Percentiles rank a stretch among this genome's conserved stretches.
phyloP scores from a whole-genome alignment of 2,329 filamentous ascomycete species.

The Aspergillus melleus region DNA sequence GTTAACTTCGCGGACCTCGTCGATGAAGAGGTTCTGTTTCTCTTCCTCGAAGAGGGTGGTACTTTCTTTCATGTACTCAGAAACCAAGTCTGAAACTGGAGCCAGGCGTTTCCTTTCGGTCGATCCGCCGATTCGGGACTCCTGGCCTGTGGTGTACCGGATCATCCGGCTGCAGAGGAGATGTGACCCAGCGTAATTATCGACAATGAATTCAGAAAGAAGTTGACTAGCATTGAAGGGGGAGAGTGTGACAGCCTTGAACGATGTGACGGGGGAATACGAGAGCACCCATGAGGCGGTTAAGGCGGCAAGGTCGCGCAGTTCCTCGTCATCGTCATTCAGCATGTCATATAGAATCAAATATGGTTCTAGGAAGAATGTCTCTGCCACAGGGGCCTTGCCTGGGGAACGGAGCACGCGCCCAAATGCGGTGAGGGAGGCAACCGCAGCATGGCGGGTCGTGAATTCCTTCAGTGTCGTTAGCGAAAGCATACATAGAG shows the following conservation, averaged over 20 bases:
- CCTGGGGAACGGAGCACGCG: constrained; percentile 43
- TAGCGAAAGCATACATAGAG: constrained; percentile 7
- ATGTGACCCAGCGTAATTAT: constrained; percentile 33
- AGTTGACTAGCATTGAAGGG: constrained; percentile 51
- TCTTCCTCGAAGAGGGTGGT: constrained; percentile 75
- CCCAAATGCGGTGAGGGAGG: constrained; percentile 36
- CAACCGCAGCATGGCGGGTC: constrained; percentile 38
- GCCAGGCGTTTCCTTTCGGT: constrained; percentile 14
- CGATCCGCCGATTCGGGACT: constrained; percentile 24
- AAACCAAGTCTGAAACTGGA: constrained; percentile 31
- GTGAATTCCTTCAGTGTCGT: constrained; percentile 35
- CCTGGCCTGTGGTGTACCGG: constrained; percentile 39
- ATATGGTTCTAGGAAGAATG: constrained; percentile 55
- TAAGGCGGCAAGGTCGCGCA: constrained; percentile 64
- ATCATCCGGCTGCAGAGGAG: constrained; percentile 38
- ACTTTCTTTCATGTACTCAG: constrained; percentile 38
- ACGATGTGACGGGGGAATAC: constrained; percentile 30
- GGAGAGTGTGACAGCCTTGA: constrained; percentile 38
- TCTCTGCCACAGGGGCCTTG: constrained; percentile 22
- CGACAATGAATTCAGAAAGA: constrained; percentile 37
- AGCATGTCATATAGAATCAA: constrained; percentile 72
- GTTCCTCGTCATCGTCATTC: constrained; percentile 89
- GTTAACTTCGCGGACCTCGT: constrained; percentile 71
- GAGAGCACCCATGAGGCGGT: constrained; percentile 40
- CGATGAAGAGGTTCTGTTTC: constrained; percentile 91